Evolutionary conservation across 108 stramenopile species (phyloP).

Genomic region (Conticribra weissflogii): DNA sequence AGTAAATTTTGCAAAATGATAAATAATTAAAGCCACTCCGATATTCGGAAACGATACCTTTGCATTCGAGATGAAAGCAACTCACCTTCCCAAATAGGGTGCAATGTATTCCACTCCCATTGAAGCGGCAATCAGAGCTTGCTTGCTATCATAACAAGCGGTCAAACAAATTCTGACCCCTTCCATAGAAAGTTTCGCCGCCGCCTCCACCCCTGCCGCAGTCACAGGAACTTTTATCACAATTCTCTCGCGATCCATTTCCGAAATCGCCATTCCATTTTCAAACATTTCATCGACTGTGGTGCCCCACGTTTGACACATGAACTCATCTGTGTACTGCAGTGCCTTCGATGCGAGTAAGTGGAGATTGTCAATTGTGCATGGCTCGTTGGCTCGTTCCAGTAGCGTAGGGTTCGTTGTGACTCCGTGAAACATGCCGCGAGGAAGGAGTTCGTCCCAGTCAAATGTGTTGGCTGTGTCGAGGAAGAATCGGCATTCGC

Average conservation of each 20-base stretch:
- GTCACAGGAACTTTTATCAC: constrained; percentile 77
- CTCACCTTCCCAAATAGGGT: constrained; percentile 44
- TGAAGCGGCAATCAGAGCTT: constrained; percentile 61
- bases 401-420: constrained; percentile 73
- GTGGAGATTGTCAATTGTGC: constrained; percentile 60
- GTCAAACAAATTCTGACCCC: constrained; percentile 72
- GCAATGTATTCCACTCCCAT: constrained; percentile 68
- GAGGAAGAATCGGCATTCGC: constrained; percentile 62
- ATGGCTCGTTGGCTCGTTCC: constrained; percentile 55
- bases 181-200: constrained; percentile 51
- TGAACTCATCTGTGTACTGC: constrained; percentile 57
- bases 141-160: constrained; percentile 64
- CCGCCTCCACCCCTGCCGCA: constrained; percentile 53
- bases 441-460: constrained; percentile 62
- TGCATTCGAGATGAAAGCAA: too few species aligned
- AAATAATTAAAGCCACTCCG: too few species aligned
- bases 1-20: too few species aligned
- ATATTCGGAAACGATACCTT: too few species aligned
- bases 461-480: constrained; percentile 61
- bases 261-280: constrained; percentile 59
- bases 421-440: constrained; percentile 72
- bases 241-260: constrained; percentile 56
- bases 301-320: constrained; percentile 76
- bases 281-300: constrained; percentile 60
- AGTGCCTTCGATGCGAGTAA: constrained; percentile 46